Evolutionary conservation across 2,329 filamentous ascomycete genomes (phyloP).

Genomic region (Colletotrichum tropicale): DNA sequence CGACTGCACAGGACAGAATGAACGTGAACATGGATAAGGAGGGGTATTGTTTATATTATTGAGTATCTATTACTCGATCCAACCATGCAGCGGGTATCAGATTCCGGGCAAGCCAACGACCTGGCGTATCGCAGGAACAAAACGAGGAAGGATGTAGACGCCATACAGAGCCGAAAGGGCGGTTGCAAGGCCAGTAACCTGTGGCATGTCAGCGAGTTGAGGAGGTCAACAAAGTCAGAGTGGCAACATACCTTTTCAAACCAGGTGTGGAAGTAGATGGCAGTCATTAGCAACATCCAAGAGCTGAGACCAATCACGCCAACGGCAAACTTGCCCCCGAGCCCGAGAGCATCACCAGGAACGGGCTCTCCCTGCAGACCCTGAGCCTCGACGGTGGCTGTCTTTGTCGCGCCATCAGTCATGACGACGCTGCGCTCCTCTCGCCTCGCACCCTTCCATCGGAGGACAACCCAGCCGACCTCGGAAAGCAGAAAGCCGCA

Average conservation of each 20-base stretch:
- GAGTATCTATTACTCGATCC: neutral
- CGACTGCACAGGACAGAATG: neutral
- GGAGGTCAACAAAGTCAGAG: no score
- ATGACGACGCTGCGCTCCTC: conserved; percentile 73
- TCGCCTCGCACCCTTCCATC: conserved; percentile 41
- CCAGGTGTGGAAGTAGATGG: conserved; percentile 98
- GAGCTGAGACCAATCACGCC: conserved; percentile 73
- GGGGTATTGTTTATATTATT: neutral
- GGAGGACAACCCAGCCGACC: conserved; percentile 63
- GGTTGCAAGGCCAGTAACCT: conserved; percentile 60
- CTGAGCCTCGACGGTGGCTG: conserved; percentile 53
- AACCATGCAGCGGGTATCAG: conserved; percentile 29
- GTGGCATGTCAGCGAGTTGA: conserved; percentile 24
- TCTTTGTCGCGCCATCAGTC: conserved; percentile 68
- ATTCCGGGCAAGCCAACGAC: conserved; percentile 57
- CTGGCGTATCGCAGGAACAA: conserved; percentile 48
- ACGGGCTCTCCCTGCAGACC: neutral
- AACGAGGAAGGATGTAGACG: conserved; percentile 57
- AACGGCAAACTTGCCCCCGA: conserved; percentile 61
- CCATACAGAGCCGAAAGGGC: conserved; percentile 51
- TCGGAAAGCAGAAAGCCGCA: conserved; percentile 85
- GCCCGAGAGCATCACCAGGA: conserved; percentile 35
- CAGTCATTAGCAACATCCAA: conserved; percentile 99
- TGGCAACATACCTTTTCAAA: conserved; percentile 80
- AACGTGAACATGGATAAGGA: neutral